Evolutionary conservation across 768 basidiomycete species (phyloP).

Genomic region (Crassisporium funariophilum): DNA sequence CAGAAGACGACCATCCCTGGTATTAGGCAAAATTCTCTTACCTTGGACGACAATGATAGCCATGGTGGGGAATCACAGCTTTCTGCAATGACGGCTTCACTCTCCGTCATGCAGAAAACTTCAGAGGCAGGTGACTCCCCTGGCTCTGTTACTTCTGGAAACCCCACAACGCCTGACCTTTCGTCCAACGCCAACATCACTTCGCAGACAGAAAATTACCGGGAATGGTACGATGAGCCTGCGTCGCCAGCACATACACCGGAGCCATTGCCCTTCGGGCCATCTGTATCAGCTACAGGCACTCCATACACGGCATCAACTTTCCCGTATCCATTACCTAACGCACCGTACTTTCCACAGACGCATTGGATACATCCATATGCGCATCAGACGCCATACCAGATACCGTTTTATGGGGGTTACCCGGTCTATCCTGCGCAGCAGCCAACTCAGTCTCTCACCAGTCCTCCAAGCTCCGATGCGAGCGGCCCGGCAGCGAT

Average conservation of each 20-base stretch:
- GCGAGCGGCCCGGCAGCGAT: conserved; percentile 33
- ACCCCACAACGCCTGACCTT: conserved; percentile 6
- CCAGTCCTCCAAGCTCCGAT: conserved; percentile 41
- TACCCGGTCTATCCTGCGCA: conserved; percentile 45
- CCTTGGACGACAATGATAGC: background rate
- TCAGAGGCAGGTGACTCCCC: conserved; percentile 7
- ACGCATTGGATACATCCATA: conserved; percentile 58
- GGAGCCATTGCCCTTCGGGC: conserved; percentile 34
- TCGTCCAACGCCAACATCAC: conserved; percentile 6
- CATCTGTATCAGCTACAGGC: conserved; percentile 29
- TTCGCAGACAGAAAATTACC: conserved; percentile 34
- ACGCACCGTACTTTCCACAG: conserved; percentile 47
- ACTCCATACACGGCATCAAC: conserved; percentile 18
- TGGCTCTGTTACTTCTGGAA: conserved; percentile 1
- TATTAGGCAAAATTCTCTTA: background rate
- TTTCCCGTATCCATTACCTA: conserved; percentile 40
- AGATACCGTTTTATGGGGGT: conserved; percentile 49
- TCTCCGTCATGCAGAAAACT: conserved; percentile 7
- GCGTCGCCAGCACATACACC: conserved; percentile 38
- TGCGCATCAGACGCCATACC: conserved; percentile 52
- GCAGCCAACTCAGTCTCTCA: conserved; percentile 26
- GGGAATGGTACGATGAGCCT: conserved; percentile 49
- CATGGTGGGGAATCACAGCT: background rate
- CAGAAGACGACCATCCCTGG: conserved; percentile 2
- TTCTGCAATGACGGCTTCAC: too few species aligned